Evolutionary conservation across 75 land plant species (phyloP), one percentile per base, ranked within the genome.

Genomic region (Azolla pinnata): DNA sequence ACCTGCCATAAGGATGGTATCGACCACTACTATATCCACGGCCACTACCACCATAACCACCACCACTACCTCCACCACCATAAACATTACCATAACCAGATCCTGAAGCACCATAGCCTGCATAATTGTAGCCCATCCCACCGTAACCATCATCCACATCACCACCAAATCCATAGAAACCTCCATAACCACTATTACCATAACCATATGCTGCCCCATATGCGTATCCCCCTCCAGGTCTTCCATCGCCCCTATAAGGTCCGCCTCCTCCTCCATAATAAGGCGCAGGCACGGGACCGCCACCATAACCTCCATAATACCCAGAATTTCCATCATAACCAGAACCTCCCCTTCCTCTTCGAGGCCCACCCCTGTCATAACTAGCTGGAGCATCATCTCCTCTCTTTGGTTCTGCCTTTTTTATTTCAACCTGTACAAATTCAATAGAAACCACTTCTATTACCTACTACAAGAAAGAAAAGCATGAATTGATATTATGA

Each of bases 361-460:
- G 57, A 3, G 59, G 59, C 2, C 50, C 67, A 25, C 35, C 29
- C 24, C 57, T 66, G 45, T 47, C 10, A 44, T 75, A 33, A 9
- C 63, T 67, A 26, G 67, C 66, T 55, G 65, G 56, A 33, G 67
- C 81, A 38, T 65, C 80, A 21, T 72, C 69, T 47, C 80, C 25
- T 70, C 64, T 72, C 62, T 87, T 87, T 3, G 88, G 91, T 62
- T 77, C 88, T 32, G 91, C 91, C 55, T 68, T 87, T 72, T 84
- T 87, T 31, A 87, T 75, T 60, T 87, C 91, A 31, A 87, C 91
- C 91, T 87, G 65, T 18, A 14, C 58, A 52, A 60, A 21, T 31
- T 27, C 62, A 31, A 51, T 10, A n/a, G 18, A 48, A 18, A 58
- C 44, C 0, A 65, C 4, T 1, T 32, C 2, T 24, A 16, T 25